Percentiles rank a stretch among this genome's conserved stretches.
phyloP scores from a whole-genome alignment of 129 eudicot species.

The Flaveria trinervia region DNA sequence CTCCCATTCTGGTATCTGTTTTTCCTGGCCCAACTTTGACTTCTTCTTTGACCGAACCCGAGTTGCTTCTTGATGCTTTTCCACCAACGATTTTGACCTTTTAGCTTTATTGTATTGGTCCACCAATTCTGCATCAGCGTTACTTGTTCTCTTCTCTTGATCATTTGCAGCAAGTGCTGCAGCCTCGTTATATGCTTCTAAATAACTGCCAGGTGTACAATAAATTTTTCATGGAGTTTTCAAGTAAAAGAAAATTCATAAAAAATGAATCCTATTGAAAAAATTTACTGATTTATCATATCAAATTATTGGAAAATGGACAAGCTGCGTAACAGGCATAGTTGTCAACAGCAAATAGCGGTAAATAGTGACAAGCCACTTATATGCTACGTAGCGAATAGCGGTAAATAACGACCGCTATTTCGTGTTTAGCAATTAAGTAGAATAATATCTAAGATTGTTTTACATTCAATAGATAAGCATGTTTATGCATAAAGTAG shows the following conservation, averaged over 20 bases:
- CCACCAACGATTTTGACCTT: conserved; percentile 87
- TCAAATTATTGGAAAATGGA: background rate
- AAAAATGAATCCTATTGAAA: background rate
- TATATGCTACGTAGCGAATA: too few relatives aligned
- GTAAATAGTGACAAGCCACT: too few relatives aligned
- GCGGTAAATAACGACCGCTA: too few relatives aligned
- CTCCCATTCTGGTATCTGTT: conserved; percentile 66
- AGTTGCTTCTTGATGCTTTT: conserved; percentile 72
- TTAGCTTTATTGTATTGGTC: conserved; percentile 84
- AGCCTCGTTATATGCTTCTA: conserved; percentile 92
- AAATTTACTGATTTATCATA: conserved; percentile 1
- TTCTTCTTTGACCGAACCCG: conserved; percentile 59
- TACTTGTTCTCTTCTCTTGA: conserved; percentile 43
- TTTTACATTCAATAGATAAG: too few relatives aligned
- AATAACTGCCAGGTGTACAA: conserved; percentile 51
- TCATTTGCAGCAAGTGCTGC: conserved; percentile 80
- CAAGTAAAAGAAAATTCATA: background rate
- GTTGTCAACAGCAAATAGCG: too few relatives aligned
- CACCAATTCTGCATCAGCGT: conserved; percentile 75
- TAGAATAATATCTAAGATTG: too few relatives aligned
- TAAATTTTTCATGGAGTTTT: background rate
- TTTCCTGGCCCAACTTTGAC: conserved; percentile 40
- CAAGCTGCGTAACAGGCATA: background rate
- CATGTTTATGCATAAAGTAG: too few relatives aligned
- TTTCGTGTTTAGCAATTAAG: too few relatives aligned